phyloP scores from a whole-genome alignment of 78 protist genomes.

The Bodo saltans region DNA sequence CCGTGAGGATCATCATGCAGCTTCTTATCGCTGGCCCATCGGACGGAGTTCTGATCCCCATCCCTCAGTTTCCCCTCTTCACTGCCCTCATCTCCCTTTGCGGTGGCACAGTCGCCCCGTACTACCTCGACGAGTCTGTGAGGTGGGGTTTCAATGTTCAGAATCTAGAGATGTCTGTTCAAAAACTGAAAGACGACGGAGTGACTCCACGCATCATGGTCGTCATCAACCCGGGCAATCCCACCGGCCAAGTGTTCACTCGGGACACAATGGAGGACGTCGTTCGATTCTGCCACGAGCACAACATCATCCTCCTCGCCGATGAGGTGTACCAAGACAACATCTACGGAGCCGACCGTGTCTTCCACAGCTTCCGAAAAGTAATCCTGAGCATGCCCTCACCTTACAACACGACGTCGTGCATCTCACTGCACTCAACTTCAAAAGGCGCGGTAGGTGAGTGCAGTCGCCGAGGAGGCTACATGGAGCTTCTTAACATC shows the following conservation, averaged over 20 bases:
- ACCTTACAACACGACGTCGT: slow-evolving; percentile 45
- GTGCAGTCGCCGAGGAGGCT: slow-evolving; percentile 95
- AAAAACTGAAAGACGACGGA: slow-evolving; percentile 54
- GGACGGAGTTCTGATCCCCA: slow-evolving; percentile 86
- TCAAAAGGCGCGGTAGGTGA: slow-evolving; percentile 99
- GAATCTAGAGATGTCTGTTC: slow-evolving; percentile 30
- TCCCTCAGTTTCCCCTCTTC: slow-evolving; percentile 99
- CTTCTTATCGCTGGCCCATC: slow-evolving; percentile 39
- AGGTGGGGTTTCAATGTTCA: slow-evolving; percentile 42
- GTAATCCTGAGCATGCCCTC: slow-evolving; percentile 3
- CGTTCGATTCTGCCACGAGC: slow-evolving; percentile 53
- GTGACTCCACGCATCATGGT: slow-evolving; percentile 76
- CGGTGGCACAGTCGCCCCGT: slow-evolving; percentile 77
- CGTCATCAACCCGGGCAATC: slow-evolving; percentile 99
- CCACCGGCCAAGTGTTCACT: slow-evolving; percentile 91
- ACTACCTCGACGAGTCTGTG: slow-evolving; percentile 73
- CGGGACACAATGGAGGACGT: slow-evolving; percentile 35
- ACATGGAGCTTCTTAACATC: slow-evolving; percentile 66
- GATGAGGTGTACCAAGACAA: slow-evolving; percentile 99
- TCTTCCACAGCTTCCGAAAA: slow-evolving; percentile 86
- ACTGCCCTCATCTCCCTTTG: slow-evolving; percentile 82
- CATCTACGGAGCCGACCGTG: slow-evolving; percentile 67
- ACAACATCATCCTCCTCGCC: slow-evolving; percentile 83
- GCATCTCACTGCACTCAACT: slow-evolving; percentile 89
- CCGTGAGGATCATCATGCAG: slow-evolving; percentile 53